Conservation (phyloP, 257 asterid genomes). For the Salvia hispanica region DNA sequence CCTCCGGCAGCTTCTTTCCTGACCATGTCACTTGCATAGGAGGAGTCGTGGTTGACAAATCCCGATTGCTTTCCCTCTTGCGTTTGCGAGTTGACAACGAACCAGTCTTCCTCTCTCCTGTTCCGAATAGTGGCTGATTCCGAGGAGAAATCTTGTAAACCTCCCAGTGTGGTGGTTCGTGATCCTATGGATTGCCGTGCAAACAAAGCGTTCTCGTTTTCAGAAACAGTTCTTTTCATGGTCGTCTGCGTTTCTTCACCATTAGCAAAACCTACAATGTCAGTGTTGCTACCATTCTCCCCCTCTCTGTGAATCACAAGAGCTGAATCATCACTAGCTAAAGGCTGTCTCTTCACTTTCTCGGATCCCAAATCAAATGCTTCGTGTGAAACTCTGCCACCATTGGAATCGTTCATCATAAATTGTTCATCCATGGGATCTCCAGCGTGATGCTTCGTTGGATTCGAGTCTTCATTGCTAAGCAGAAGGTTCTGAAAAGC, state of each 20-base stretch:
- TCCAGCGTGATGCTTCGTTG: conserved; percentile 31
- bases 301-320: conserved; percentile 47
- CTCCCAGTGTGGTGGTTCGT: conserved; percentile 27
- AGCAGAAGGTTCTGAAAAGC: conserved; percentile 73
- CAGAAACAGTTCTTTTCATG: conserved; percentile 47
- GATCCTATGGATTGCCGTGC: conserved; percentile 40
- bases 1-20: conserved; percentile 41
- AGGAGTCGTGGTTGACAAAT: conserved; percentile 35
- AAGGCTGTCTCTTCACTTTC: conserved; percentile 41
- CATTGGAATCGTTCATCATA: conserved; percentile 38
- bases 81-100: conserved; percentile 40
- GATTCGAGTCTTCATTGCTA: conserved; percentile 53
- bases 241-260: conserved; percentile 45
- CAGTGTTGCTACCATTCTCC: conserved; percentile 34
- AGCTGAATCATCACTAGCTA: conserved; percentile 54
- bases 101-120: conserved; percentile 65
- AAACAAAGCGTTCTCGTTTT: conserved; percentile 43
- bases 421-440: conserved; percentile 48
- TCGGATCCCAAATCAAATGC: conserved; percentile 42
- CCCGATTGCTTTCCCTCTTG: conserved; percentile 30
- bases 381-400: conserved; percentile 36
- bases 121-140: conserved; percentile 50
- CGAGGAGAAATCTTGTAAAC: conserved; percentile 49
- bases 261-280: conserved; percentile 46
- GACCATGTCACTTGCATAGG: conserved; percentile 35